Evolutionary conservation across 2,329 filamentous ascomycete species (phyloP).

Genomic region (Metarhizium anisopliae): DNA sequence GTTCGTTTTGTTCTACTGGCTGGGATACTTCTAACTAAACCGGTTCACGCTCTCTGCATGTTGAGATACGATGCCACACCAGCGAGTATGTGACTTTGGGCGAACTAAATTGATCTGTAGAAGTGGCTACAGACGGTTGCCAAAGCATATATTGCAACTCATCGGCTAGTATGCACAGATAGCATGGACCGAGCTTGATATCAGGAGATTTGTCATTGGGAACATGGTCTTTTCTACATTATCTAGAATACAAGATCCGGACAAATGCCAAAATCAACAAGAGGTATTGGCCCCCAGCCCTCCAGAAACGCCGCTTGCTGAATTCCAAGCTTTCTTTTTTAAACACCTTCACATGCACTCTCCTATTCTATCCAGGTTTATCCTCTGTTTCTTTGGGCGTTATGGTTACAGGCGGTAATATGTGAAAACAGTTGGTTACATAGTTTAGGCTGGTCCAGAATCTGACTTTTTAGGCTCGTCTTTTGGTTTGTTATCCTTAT

Average conservation of each 20-base stretch:
- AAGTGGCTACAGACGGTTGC: background rate
- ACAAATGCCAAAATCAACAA: background rate
- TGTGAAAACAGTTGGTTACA: slow-evolving; percentile 1
- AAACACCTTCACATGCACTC: slow-evolving; percentile 30
- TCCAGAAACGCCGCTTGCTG: slow-evolving; percentile 11
- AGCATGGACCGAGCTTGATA: slow-evolving; percentile 2
- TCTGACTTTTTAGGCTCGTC: slow-evolving; percentile 25
- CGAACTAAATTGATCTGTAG: background rate
- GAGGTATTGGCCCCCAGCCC: slow-evolving; percentile 3
- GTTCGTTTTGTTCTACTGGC: background rate
- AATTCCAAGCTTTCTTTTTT: slow-evolving; percentile 17
- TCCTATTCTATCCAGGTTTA: slow-evolving; percentile 7
- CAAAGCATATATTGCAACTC: background rate
- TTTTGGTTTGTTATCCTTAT: slow-evolving; percentile 13
- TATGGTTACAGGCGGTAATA: slow-evolving; percentile 13
- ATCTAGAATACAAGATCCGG: slow-evolving; percentile 20
- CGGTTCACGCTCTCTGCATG: background rate
- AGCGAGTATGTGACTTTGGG: background rate
- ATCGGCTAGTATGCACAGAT: background rate
- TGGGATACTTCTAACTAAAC: slow-evolving; percentile 17
- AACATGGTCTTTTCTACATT: slow-evolving; percentile 19
- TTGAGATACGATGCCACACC: background rate
- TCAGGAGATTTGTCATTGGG: slow-evolving; percentile 27
- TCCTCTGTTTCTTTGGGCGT: background rate
- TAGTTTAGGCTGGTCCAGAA: slow-evolving; percentile 21